Percentiles rank a stretch among this genome's conserved stretches.
Evolutionary conservation across 805 yeast species (phyloP).

Genomic region (Wickerhamiella australiensis): DNA sequence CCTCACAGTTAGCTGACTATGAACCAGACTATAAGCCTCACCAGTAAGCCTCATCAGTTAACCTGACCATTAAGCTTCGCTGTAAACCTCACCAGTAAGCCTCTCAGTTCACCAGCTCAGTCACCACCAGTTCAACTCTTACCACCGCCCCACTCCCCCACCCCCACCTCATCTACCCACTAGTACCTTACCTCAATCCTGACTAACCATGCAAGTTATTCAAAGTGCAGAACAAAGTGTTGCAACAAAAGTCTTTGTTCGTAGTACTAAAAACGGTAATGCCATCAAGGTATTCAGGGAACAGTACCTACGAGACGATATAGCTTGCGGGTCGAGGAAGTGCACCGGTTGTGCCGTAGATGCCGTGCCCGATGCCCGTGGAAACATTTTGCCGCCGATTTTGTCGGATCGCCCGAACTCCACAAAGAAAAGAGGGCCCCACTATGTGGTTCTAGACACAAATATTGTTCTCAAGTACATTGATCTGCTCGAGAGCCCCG

Average conservation of each 20-base stretch:
- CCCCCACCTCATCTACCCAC: no score
- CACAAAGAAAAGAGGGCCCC: slow-evolving; percentile 42
- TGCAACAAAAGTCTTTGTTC: slow-evolving; percentile 64
- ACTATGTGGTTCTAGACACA: slow-evolving; percentile 77
- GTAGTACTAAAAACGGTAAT: slow-evolving; percentile 71
- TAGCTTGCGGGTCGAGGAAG: slow-evolving; percentile 71
- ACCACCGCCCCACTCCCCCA: no score
- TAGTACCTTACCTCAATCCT: background rate
- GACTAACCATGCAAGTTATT: slow-evolving; percentile 10
- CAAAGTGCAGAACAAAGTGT: slow-evolving; percentile 19
- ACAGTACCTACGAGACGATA: slow-evolving; percentile 83
- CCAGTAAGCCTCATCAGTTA: no score
- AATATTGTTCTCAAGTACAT: slow-evolving; percentile 80
- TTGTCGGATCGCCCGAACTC: slow-evolving; percentile 49
- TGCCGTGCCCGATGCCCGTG: slow-evolving; percentile 41
- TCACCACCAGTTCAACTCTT: no score
- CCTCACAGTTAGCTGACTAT: no score
- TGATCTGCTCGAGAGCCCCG: slow-evolving; percentile 68
- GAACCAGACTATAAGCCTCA: no score
- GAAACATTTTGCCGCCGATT: slow-evolving; percentile 53
- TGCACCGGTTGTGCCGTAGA: slow-evolving; percentile 55
- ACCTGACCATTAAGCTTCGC: no score
- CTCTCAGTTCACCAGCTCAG: no score
- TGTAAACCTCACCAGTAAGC: no score
- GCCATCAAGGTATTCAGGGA: slow-evolving; percentile 89